Conservation (phyloP, 768 basidiomycete genomes). For the Candolleomyces eurysporus region DNA sequence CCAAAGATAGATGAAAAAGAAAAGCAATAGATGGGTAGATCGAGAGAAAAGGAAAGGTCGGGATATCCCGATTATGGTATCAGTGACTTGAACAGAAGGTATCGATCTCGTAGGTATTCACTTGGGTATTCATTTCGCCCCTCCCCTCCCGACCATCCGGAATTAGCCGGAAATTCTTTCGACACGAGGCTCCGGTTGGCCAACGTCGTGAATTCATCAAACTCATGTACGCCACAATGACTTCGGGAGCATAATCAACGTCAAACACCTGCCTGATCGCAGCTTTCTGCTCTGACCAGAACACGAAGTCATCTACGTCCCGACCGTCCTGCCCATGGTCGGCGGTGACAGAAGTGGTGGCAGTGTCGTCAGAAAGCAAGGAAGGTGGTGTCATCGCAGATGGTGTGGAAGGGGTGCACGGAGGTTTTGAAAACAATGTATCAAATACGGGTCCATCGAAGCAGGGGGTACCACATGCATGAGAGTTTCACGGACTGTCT, state of each 20-base stretch:
- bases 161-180: conserved; percentile 28
- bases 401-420: conserved; percentile 26
- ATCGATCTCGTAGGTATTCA: too few relatives aligned
- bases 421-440: conserved; percentile 61
- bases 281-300: conserved; percentile 86
- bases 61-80: too few relatives aligned
- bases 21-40: too few relatives aligned
- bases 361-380: neutral
- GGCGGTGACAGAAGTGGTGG: conserved; percentile 13
- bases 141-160: neutral
- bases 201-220: conserved; percentile 79
- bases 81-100: too few relatives aligned
- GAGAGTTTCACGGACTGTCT: conserved; percentile 64
- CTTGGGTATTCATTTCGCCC: too few relatives aligned
- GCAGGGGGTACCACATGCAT: conserved; percentile 76
- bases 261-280: conserved; percentile 80
- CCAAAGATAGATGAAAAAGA: too few relatives aligned
- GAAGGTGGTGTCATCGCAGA: neutral
- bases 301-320: conserved; percentile 90
- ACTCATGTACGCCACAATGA: conserved; percentile 93
- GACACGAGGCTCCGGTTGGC: conserved; percentile 82
- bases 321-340: conserved; percentile 34
- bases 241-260: conserved; percentile 86
- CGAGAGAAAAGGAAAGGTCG: too few relatives aligned
- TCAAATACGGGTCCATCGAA: conserved; percentile 82